Percentiles rank a stretch among this genome's conserved stretches.
phyloP scores from a whole-genome alignment of 2,329 filamentous ascomycete species.

The Colletotrichum sp. region DNA sequence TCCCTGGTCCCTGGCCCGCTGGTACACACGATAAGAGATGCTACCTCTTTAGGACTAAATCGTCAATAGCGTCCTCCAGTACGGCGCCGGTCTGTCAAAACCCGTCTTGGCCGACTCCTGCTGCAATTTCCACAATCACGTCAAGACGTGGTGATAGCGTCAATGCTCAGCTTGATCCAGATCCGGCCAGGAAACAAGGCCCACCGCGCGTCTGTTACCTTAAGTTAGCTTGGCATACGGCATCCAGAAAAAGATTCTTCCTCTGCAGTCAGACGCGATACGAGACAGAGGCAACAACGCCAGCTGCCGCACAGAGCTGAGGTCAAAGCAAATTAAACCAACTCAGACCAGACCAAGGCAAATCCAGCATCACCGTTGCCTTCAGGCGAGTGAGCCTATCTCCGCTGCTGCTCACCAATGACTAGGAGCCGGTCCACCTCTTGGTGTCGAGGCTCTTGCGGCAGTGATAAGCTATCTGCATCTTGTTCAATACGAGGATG shows the following conservation, averaged over 20 bases:
- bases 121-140: slow-evolving; percentile 19
- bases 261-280: background rate
- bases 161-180: slow-evolving; percentile 7
- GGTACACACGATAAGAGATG: slow-evolving; percentile 9
- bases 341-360: background rate
- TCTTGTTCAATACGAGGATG: background rate
- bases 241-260: background rate
- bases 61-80: background rate
- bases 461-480: background rate
- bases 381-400: background rate
- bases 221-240: background rate
- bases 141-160: slow-evolving; percentile 14
- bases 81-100: background rate
- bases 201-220: slow-evolving; percentile 1
- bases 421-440: background rate
- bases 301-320: background rate
- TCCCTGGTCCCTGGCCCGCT: background rate
- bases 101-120: slow-evolving; percentile 12
- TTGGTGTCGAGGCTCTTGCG: background rate
- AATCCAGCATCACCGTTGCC: background rate
- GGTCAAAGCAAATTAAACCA: slow-evolving; percentile 1
- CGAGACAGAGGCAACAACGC: slow-evolving; percentile 6
- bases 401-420: background rate
- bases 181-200: background rate
- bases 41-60: slow-evolving; percentile 17